These are phyloP conservation scores for Phytophthora tubulina DNA, from an alignment of 352 stramenopile species.

Conservation along the genomic window DNA sequence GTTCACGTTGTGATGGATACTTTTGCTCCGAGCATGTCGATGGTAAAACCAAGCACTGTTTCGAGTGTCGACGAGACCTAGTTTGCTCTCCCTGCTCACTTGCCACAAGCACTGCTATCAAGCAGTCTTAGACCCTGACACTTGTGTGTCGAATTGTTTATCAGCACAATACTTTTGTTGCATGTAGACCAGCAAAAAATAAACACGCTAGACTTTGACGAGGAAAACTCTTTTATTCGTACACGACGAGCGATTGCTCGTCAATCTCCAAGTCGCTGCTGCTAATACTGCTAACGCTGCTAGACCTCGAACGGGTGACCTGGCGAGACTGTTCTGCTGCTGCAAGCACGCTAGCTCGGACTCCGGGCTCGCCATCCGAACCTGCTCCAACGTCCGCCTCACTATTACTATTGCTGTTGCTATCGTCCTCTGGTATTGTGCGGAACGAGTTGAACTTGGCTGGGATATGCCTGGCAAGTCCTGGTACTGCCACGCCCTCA, in stretches of 20 bases:
- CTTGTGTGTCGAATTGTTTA: constrained; percentile 21
- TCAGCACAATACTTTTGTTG: constrained; percentile 2
- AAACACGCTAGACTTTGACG: constrained; percentile 2
- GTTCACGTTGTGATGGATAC: constrained; percentile 54
- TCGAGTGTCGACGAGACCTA: constrained; percentile 40
- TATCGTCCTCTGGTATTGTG: constrained; percentile 58
- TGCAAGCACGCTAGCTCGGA: constrained; percentile 35
- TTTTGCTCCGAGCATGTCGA: constrained; percentile 71
- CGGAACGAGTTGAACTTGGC: constrained; percentile 90
- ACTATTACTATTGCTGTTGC: constrained; percentile 47
- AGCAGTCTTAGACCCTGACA: constrained; percentile 24
- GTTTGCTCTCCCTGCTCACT: constrained; percentile 22
- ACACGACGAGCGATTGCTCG: constrained; percentile 46
- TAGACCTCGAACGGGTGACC: constrained; percentile 27
- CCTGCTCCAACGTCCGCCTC: constrained; percentile 26
- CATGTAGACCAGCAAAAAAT: constrained; percentile 1
- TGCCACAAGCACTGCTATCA: constrained; percentile 9
- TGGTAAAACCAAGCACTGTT: constrained; percentile 47
- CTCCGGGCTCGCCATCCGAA: constrained; percentile 29
- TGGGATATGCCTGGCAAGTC: constrained; percentile 73
- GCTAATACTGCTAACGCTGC: constrained; percentile 39
- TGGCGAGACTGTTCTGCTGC: constrained; percentile 39
- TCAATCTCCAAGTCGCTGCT: constrained; percentile 43
- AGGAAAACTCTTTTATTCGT: constrained; percentile 39
- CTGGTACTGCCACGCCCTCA: constrained; percentile 81